phyloP scores from a whole-genome alignment of 2,329 filamentous ascomycete species.

The Daldinia sp. region DNA sequence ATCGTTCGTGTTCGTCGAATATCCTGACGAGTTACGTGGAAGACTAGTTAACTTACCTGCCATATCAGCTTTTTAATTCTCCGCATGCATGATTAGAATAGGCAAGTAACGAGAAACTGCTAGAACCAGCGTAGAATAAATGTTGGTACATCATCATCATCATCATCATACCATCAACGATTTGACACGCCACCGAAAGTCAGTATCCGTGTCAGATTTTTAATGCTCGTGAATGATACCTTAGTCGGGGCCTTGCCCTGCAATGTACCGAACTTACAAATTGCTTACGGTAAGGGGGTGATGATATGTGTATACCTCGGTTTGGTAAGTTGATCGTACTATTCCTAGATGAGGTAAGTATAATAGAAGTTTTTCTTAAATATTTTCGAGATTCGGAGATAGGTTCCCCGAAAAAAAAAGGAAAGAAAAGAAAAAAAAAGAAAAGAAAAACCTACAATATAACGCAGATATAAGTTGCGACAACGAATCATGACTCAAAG shows the following conservation, averaged over 20 bases:
- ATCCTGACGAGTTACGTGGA: neutral
- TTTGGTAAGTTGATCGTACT: neutral
- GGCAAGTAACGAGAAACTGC: neutral
- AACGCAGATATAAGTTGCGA: constrained; percentile 5
- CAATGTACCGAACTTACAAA: neutral
- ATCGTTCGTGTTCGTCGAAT: neutral
- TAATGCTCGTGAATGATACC: constrained; percentile 13
- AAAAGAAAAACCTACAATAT: constrained; percentile 7
- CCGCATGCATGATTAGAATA: neutral
- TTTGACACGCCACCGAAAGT: neutral
- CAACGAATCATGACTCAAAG: constrained; percentile 12
- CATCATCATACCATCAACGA: constrained; percentile 20
- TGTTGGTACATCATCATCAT: constrained; percentile 1
- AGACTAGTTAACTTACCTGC: neutral
- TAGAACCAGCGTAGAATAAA: neutral
- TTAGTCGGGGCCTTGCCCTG: constrained; percentile 13
- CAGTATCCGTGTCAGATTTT: constrained; percentile 10
- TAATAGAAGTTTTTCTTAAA: neutral
- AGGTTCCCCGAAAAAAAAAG: constrained; percentile 3
- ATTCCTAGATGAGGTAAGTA: neutral
- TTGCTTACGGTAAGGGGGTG: neutral
- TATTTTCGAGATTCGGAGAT: neutral
- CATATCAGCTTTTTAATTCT: neutral
- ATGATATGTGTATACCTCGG: neutral
- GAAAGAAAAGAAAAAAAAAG: constrained; percentile 7